Evolutionary conservation across 169 alveolate species (phyloP).

Genomic region (Besnoitia besnoiti): DNA sequence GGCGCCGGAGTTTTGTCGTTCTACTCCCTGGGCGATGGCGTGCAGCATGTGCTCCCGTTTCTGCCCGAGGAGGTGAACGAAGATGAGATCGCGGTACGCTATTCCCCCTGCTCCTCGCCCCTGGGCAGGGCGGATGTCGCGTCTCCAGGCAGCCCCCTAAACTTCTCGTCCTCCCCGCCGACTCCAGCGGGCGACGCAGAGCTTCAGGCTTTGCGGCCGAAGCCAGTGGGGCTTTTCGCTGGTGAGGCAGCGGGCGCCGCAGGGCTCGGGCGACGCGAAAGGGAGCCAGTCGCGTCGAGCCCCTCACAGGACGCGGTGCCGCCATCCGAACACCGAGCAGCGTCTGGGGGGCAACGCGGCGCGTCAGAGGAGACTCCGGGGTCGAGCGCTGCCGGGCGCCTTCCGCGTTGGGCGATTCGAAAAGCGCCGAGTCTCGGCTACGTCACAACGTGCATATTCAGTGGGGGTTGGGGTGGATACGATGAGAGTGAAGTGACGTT

Average conservation of each 20-base stretch:
- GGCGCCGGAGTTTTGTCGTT: neutral
- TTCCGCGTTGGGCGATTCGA: neutral
- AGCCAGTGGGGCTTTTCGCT: too few species aligned
- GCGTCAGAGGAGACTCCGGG: neutral
- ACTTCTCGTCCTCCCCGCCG: neutral
- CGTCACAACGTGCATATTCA: slow-evolving; percentile 27
- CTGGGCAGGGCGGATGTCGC: neutral
- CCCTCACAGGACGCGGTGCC: neutral
- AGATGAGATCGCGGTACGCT: neutral
- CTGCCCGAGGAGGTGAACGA: neutral
- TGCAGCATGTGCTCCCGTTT: slow-evolving; percentile 23
- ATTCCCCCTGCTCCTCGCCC: neutral
- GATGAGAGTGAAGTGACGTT: slow-evolving; percentile 53
- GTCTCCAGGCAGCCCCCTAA: neutral
- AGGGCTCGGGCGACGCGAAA: too few species aligned
- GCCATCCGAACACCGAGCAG: neutral
- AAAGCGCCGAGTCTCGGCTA: neutral
- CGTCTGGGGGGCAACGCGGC: neutral
- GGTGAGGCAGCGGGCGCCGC: too few species aligned
- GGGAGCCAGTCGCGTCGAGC: too few species aligned
- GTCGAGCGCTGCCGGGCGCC: neutral
- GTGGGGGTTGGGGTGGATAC: slow-evolving; percentile 57
- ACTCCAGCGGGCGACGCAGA: neutral
- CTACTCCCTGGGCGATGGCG: slow-evolving; percentile 20
- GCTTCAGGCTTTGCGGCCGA: neutral